A percentile compares a stretch with the other conserved stretches of the same genome.
Conservation (phyloP, 1,139 yeast genomes). For the Zygoascus meyerae region DNA sequence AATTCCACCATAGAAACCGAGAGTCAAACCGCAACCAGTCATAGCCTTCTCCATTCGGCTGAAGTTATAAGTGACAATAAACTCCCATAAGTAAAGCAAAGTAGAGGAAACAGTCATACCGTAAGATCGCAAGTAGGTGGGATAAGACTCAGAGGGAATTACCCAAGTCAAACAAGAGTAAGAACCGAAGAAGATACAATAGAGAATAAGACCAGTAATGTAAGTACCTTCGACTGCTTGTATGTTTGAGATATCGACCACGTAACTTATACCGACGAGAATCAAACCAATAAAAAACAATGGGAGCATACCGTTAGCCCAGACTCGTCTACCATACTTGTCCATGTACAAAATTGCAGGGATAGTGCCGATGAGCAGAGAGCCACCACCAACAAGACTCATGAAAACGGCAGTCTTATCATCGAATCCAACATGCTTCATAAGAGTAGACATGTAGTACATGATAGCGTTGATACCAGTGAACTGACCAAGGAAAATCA, state of each 20-base stretch:
- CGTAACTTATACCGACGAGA: conserved; percentile 52
- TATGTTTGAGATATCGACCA: conserved; percentile 35
- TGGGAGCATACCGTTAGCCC: conserved; percentile 38
- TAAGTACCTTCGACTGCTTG: conserved; percentile 52
- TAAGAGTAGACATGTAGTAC: conserved; percentile 56
- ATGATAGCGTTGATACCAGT: conserved; percentile 33
- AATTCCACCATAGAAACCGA: conserved; percentile 62
- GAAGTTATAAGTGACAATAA: conserved; percentile 57
- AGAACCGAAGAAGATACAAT: conserved; percentile 57
- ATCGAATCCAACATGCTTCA: conserved; percentile 42
- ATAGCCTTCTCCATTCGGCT: conserved; percentile 48
- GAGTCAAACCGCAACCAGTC: conserved; percentile 53
- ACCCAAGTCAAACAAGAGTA: conserved; percentile 64
- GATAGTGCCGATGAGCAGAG: conserved; percentile 52
- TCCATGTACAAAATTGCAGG: conserved; percentile 61
- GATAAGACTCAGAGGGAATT: conserved; percentile 50
- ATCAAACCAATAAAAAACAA: conserved; percentile 54
- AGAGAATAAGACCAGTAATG: conserved; percentile 49
- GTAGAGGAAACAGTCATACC: conserved; percentile 51
- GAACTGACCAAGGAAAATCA: conserved; percentile 50
- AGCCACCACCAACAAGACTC: conserved; percentile 52
- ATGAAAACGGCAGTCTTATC: conserved; percentile 37
- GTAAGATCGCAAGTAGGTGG: conserved; percentile 45
- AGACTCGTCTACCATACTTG: conserved; percentile 47
- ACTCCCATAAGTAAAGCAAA: conserved; percentile 51